A percentile compares a stretch with the other conserved stretches of the same genome.
Evolutionary conservation across 345 rosid species (phyloP).

Genomic region (Eucalyptus microcorys): DNA sequence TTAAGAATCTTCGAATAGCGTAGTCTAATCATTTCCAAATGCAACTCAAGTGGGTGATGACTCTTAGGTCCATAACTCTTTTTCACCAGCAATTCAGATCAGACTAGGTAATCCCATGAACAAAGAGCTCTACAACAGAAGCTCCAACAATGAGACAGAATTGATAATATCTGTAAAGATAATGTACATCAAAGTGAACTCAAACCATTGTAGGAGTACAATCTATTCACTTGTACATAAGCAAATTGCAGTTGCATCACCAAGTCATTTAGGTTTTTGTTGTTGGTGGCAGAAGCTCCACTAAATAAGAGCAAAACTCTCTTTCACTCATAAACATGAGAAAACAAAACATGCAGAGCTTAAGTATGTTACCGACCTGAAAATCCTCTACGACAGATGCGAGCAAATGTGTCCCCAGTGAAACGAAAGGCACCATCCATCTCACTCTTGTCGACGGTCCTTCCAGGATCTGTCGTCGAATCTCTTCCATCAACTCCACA

Average conservation of each 20-base stretch:
- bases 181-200: not conserved
- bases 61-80: not conserved
- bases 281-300: not conserved
- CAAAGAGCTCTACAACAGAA: not conserved
- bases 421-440: conserved; percentile 32
- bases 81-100: not conserved
- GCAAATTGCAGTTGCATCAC: not conserved
- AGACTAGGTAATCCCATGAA: not conserved
- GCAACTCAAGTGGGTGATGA: not conserved
- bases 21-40: not conserved
- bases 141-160: not conserved
- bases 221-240: not conserved
- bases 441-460: conserved; percentile 1
- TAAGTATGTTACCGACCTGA: conserved; percentile 41
- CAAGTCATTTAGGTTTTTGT: not conserved
- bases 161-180: not conserved
- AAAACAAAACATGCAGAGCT: not conserved
- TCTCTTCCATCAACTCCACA: conserved; percentile 25
- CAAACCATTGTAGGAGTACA: not conserved
- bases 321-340: not conserved
- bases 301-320: not conserved
- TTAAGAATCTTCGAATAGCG: not conserved
- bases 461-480: not conserved
- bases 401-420: conserved; percentile 62
- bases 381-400: conserved; percentile 88